phyloP scores from a whole-genome alignment of 768 basidiomycete species.

The Termitomyces sp. region DNA sequence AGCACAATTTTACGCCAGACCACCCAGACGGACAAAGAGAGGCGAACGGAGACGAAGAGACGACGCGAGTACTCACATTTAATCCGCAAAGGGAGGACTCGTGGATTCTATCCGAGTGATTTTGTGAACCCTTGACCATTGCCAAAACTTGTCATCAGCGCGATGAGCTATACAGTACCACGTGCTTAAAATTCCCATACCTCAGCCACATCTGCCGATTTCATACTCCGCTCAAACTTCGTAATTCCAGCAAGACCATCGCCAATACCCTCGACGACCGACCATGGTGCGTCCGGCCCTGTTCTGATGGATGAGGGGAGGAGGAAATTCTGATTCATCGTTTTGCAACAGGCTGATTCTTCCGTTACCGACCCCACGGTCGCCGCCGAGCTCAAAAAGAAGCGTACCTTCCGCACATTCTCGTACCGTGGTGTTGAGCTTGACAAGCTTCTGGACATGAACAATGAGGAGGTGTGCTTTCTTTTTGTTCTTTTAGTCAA shows the following conservation, averaged over 20 bases:
- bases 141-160: conserved; percentile 14
- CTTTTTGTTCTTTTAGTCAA: background rate
- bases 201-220: conserved; percentile 36
- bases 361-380: conserved; percentile 84
- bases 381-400: conserved; percentile 98
- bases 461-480: conserved; percentile 84
- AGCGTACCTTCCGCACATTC: conserved; percentile 98
- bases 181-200: conserved; percentile 27
- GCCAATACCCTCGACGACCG: conserved; percentile 37
- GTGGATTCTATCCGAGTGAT: conserved; percentile 80
- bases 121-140: conserved; percentile 27
- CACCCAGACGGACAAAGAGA: background rate
- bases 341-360: conserved; percentile 60
- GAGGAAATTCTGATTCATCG: conserved; percentile 8
- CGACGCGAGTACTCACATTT: conserved; percentile 49
- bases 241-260: conserved; percentile 20
- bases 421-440: conserved; percentile 98
- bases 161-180: conserved; percentile 62
- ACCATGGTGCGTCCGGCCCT: conserved; percentile 32
- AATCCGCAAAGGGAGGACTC: conserved; percentile 91
- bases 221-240: conserved; percentile 24
- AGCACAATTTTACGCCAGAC: background rate
- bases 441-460: conserved; percentile 94
- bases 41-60: background rate
- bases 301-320: background rate